Evolutionary conservation across 2,329 filamentous ascomycete genomes (phyloP), one percentile per base, ranked within the genome.

Genomic region (Dichotomopilus funicola): DNA sequence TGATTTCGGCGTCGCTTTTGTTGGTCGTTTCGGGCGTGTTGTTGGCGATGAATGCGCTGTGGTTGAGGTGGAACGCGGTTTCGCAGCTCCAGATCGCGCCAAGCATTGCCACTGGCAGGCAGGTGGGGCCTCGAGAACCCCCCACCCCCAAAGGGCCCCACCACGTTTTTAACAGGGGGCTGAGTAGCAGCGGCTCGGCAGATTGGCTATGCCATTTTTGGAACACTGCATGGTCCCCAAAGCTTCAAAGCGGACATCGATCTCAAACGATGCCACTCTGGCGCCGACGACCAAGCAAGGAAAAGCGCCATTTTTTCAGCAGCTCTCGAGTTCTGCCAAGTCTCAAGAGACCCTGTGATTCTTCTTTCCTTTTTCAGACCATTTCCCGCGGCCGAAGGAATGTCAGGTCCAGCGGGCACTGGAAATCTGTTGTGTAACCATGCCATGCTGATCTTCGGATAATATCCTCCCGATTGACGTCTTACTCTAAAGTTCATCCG

Each of bases 41-140:
- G 41, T 19, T 40, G 27, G 47, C 8, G 46, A 50, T 50, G 35
- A 43, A 42, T 37, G n/a, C 13, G 33, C n/a, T 55, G 35, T 49
- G 37, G 13, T 48, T 41, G 41, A 49, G 27, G 46, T 54, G 53
- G 53, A 51, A 55, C 53, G 48, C 48, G 53, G 37, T 46, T 19
- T 43, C 27, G 34, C 36, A 36, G 41, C 40, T 49, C 12, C 45
- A 10, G 46, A 48, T 46, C 40, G 40, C 45, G 38, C 45, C 33
- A 45, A 41, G 5, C 7, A 43, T 40, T 49, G 40, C 45, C 38
- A 31, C 10, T 44, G 46, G 40, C 45, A 34, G 38, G 33, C 44
- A 49, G 31, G 45, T 49, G 46, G 51, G 13, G 44, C 46, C 19
- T 27, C 19, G 19, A 27, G 19, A 27, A 27, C 19, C 3, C 19